Evolutionary conservation across 371 early-diverging fungal species (phyloP), one percentile per base, ranked within the genome.

Genomic region (Mucor ambiguus): DNA sequence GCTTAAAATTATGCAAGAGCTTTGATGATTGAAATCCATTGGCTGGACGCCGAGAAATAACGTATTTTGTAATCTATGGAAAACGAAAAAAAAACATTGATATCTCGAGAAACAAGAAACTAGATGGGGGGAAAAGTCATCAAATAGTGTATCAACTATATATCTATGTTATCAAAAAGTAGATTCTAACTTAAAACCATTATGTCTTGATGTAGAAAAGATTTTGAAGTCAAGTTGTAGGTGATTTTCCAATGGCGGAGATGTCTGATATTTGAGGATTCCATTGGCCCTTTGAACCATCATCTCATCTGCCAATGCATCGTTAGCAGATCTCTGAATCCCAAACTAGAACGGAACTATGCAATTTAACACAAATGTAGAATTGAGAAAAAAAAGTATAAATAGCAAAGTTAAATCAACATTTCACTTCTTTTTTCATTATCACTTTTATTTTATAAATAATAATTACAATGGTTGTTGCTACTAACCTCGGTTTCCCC

Each of bases 401-500:
- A 46, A 48, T 26, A 52, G 46, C 20, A 46, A 46, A 46, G 46
- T 28, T 16, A 26, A 28, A 14, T 16, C 4, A 24, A 16, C 16
- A 29, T 29, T 54, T 37, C n/a, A 12, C 18, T 62, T 41, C 48
- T 38, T 60, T 59, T 16, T 41, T 61, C 35, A 57, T 41, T 56
- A 26, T 44, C 41, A 33, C 24, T 28, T 28, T n/a, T 49, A 26
- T 67, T 32, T 55, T 26, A 35, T 57, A 43, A 59, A 32, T 44
- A 44, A 41, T 58, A 52, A 38, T 52, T 28, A 70, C 20, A 58
- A 91, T 90, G 91, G 91, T 90, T 75, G 67, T 77, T 65, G 82
- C 91, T 76, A 83, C 90, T 69, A 91, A 90, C 69, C 86, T 91
- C 78, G 92, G 92, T 80, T 91, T 90, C 81, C 90, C 90, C 67